Evolutionary conservation across 768 basidiomycete species (phyloP), one percentile per base, ranked within the genome.

Genomic region (Leccinum rimulosum): DNA sequence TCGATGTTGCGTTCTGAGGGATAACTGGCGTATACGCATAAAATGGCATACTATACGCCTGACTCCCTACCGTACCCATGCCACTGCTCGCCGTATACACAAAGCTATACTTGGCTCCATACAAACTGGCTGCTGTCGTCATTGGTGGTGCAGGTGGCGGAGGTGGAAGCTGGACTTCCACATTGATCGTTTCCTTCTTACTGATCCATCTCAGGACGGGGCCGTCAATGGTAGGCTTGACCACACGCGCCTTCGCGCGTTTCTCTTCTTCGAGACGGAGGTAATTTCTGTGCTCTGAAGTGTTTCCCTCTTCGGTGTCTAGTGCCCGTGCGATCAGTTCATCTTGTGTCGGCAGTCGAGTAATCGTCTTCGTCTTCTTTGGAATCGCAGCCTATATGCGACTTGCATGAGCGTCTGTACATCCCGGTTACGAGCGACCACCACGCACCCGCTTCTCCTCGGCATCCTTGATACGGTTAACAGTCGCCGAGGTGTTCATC

Each of bases 271-370:
- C 93, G 2, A 84, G 73, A 52, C 80, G 82, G 30, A 95, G 83
- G 67, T 94, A 95, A 64, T 93, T 83, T 36, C 83, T 79, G 62
- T 95, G 90, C 50, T 91, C 86, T 6, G 80, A 79, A 22, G 87
- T 84, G 69, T 95, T 95, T 0, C 87, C 86, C 71, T 93, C 93
- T 71, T 95, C 93, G 54, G 86, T 91, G 65, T 93, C 90, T 17
- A 95, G 82, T 0, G 93, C 93, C 7, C 84, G 84, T 2, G 84
- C 85, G 57, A 95, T 88, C 8, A 95, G 81, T 65, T 95, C 90
- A n/a, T 83, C 88, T 66, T 95, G 93, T 0, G 91, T 91, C 48
- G 79, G 81, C 6, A 76, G 70, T 31, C 79, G 85, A 25, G 75
- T 78, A 55, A 77, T 78, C 3, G 73, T 70, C 66, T 85, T 89